phyloP scores from a whole-genome alignment of 768 basidiomycete species.

The Macrocybe gigantea region DNA sequence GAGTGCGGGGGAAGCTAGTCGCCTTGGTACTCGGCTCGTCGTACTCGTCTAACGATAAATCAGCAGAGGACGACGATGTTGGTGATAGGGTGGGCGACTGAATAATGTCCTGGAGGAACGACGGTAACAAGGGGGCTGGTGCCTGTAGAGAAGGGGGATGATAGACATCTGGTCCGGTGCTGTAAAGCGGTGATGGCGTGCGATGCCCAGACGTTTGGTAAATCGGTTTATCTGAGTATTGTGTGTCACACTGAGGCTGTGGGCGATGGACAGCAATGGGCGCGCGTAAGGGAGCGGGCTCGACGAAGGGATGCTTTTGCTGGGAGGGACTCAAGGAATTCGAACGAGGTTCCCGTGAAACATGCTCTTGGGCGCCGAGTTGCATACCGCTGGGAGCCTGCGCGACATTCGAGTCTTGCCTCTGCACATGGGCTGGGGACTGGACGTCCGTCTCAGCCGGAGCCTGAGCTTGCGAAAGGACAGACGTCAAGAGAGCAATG shows the following conservation, averaged over 20 bases:
- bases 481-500: slow-evolving; percentile 72
- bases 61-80: slow-evolving; percentile 59
- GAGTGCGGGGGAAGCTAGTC: slow-evolving; percentile 20
- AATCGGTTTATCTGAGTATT: slow-evolving; percentile 37
- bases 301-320: slow-evolving; percentile 31
- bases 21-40: slow-evolving; percentile 28
- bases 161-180: slow-evolving; percentile 28
- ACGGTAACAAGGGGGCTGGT: slow-evolving; percentile 58
- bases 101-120: slow-evolving; percentile 72
- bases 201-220: slow-evolving; percentile 62
- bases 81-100: slow-evolving; percentile 63
- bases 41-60: slow-evolving; percentile 58
- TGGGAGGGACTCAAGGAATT: slow-evolving; percentile 44
- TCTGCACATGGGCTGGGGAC: not conserved
- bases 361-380: slow-evolving; percentile 6
- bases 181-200: slow-evolving; percentile 32
- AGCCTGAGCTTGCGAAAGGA: slow-evolving; percentile 54
- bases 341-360: slow-evolving; percentile 25
- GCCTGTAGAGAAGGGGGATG: slow-evolving; percentile 25
- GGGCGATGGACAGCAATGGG: slow-evolving; percentile 40
- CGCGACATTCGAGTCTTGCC: not conserved
- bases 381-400: slow-evolving; percentile 1
- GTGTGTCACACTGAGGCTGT: slow-evolving; percentile 45
- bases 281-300: slow-evolving; percentile 23
- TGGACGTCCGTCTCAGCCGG: slow-evolving; percentile 8